Evolutionary conservation across 2,329 filamentous ascomycete genomes (phyloP).

Genomic region (Fusarium verrucosum): DNA sequence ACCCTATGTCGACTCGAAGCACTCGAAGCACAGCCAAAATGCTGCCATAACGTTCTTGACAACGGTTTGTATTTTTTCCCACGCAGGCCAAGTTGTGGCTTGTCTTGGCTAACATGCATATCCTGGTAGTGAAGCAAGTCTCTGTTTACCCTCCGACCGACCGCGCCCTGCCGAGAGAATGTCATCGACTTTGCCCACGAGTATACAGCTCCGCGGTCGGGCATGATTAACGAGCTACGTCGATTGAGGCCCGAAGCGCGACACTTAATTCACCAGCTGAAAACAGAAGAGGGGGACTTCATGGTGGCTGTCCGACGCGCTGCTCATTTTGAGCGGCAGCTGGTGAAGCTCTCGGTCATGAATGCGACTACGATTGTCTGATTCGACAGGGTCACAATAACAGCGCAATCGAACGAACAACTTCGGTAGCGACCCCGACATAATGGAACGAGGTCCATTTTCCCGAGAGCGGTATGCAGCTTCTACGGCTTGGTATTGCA

Average conservation of each 20-base stretch:
- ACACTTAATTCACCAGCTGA: background rate
- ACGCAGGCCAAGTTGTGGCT: background rate
- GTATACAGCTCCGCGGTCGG: background rate
- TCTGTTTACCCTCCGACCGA: background rate
- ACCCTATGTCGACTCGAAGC: background rate
- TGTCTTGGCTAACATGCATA: background rate
- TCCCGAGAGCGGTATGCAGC: too few species aligned
- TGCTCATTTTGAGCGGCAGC: too few species aligned
- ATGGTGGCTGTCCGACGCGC: too few species aligned
- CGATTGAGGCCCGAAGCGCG: background rate
- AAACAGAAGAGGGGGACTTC: accelerated
- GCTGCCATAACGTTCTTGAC: background rate
- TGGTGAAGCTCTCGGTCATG: too few species aligned
- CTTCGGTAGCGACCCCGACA: too few species aligned
- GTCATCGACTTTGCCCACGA: background rate
- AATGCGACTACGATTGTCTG: too few species aligned
- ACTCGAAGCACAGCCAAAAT: background rate
- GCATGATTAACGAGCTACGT: background rate
- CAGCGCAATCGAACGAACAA: too few species aligned
- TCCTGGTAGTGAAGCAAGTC: slow-evolving; percentile 15
- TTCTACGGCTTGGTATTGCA: background rate
- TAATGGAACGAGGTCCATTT: too few species aligned
- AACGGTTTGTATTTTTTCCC: background rate
- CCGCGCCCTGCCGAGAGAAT: background rate
- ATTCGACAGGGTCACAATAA: too few species aligned